Evolutionary conservation across 2,329 filamentous ascomycete species (phyloP).

Genomic region (Cladosporium austrohemisphaericum): DNA sequence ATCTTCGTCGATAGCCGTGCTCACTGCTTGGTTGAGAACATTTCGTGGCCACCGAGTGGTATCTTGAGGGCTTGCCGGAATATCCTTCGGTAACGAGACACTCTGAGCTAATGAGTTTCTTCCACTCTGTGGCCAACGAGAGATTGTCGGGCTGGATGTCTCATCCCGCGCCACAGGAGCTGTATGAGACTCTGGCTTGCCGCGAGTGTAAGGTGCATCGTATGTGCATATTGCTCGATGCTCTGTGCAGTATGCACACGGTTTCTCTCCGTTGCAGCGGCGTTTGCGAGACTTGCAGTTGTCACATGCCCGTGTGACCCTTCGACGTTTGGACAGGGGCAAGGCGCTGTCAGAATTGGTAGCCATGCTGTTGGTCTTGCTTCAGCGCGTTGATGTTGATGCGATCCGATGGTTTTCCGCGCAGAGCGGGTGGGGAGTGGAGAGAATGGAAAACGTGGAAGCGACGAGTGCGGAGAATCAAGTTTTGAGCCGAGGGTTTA

Average conservation of each 20-base stretch:
- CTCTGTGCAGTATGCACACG: constrained; percentile 37
- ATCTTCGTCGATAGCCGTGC: constrained; percentile 10
- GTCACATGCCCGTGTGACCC: constrained; percentile 29
- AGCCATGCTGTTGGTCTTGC: too few relatives aligned
- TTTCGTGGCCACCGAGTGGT: constrained; percentile 5
- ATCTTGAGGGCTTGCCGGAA: constrained; percentile 16
- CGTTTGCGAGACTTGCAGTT: constrained; percentile 37
- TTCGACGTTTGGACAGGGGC: constrained; percentile 15
- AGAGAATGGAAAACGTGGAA: too few relatives aligned
- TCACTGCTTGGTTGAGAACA: not conserved
- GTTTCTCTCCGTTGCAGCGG: constrained; percentile 39
- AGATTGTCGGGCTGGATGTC: not conserved
- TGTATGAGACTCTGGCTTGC: constrained; percentile 21
- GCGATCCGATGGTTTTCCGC: too few relatives aligned
- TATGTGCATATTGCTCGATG: constrained; percentile 43
- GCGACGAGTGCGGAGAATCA: too few relatives aligned
- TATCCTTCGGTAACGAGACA: not conserved
- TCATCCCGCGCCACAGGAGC: constrained; percentile 35
- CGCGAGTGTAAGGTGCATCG: constrained; percentile 49
- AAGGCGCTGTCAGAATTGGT: not conserved
- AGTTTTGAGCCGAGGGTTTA: too few relatives aligned
- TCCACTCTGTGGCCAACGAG: not conserved
- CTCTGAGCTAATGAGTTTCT: constrained; percentile 29
- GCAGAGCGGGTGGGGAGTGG: too few relatives aligned
- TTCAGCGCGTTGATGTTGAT: too few relatives aligned